Evolutionary conservation across 2,329 filamentous ascomycete genomes (phyloP).

Genomic region (Colletotrichum caudatum): DNA sequence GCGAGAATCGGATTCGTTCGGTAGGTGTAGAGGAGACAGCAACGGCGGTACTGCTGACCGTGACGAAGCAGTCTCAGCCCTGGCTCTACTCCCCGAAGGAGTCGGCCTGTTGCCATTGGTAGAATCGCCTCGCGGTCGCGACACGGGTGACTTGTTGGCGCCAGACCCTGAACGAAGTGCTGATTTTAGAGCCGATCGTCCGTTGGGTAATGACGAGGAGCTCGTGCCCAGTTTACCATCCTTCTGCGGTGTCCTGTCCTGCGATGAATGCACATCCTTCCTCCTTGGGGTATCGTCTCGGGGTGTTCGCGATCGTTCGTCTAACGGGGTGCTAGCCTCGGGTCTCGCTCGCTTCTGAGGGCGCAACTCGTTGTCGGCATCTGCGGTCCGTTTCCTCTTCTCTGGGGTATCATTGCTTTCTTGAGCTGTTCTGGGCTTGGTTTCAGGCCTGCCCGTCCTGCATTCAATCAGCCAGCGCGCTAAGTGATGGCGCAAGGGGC

Average conservation of each 20-base stretch:
- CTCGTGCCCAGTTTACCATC: conserved; percentile 46
- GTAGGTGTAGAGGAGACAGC: conserved; percentile 64
- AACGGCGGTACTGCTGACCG: conserved; percentile 62
- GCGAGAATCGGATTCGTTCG: conserved; percentile 50
- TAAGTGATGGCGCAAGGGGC: background rate
- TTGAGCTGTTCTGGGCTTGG: conserved; percentile 16
- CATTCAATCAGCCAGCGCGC: conserved; percentile 12
- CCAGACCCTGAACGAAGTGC: conserved; percentile 43
- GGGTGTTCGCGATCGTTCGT: conserved; percentile 49
- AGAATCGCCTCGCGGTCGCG: conserved; percentile 55
- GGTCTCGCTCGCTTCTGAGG: conserved; percentile 61
- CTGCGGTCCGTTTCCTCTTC: conserved; percentile 60
- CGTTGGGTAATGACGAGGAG: conserved; percentile 52
- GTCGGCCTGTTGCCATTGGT: conserved; percentile 58
- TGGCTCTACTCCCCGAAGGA: conserved; percentile 52
- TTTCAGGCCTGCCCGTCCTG: conserved; percentile 32
- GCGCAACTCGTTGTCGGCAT: conserved; percentile 58
- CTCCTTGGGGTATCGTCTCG: conserved; percentile 51
- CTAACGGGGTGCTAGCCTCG: conserved; percentile 51
- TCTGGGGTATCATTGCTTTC: conserved; percentile 51
- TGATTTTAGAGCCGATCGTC: conserved; percentile 51
- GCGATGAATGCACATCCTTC: conserved; percentile 47
- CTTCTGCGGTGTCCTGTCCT: conserved; percentile 48
- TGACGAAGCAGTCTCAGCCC: conserved; percentile 51
- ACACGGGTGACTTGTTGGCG: conserved; percentile 51